These are phyloP conservation scores for Crithidia thermophila DNA, from an alignment of 208 protist species.

Conservation along the genomic window DNA sequence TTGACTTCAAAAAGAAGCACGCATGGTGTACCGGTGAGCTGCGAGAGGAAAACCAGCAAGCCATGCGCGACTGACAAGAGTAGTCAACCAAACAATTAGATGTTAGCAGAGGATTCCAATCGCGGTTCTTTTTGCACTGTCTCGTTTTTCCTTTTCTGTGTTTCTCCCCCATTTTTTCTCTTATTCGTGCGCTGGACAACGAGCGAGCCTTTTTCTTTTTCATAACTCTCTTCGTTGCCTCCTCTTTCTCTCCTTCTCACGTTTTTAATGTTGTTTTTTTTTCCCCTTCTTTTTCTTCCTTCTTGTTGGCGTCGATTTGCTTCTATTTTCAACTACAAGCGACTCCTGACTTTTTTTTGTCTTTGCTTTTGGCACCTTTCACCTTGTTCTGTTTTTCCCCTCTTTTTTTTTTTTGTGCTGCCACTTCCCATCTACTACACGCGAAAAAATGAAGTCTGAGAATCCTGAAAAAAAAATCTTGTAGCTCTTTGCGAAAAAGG, in stretches of 20 bases:
- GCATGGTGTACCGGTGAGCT: background rate
- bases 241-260: background rate
- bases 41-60: background rate
- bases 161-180: background rate
- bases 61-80: background rate
- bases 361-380: no score
- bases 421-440: no score
- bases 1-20: background rate
- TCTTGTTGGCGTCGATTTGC: background rate
- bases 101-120: no score
- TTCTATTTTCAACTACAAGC: no score
- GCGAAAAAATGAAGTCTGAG: no score
- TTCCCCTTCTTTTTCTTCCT: background rate
- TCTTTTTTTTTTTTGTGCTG: no score
- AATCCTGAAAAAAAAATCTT: no score
- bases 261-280: conserved; percentile 7
- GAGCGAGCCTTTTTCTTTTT: background rate
- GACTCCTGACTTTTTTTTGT: no score
- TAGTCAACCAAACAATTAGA: background rate
- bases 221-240: background rate
- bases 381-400: no score
- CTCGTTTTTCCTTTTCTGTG: background rate
- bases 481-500: no score
- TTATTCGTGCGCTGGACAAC: background rate
- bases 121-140: background rate